phyloP scores from a whole-genome alignment of 805 yeast genomes.

The Limtongia smithiae region DNA sequence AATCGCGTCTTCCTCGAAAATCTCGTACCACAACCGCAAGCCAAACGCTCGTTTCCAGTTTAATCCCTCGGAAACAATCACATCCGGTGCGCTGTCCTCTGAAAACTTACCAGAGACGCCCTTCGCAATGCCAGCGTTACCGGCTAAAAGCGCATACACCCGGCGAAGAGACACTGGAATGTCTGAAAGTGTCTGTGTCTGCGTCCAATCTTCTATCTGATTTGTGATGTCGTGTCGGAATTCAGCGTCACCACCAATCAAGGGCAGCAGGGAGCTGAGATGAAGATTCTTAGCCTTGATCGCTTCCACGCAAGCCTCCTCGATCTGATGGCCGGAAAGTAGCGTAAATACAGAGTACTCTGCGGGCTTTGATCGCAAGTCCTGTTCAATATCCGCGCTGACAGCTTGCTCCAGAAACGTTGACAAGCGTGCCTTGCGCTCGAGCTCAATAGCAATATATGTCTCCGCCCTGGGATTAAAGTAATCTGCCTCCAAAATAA shows the following conservation, averaged over 20 bases:
- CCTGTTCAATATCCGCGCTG: conserved; percentile 37
- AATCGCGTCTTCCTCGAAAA: conserved; percentile 22
- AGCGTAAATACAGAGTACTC: conserved; percentile 37
- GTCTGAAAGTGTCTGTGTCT: conserved; percentile 40
- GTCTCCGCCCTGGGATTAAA: conserved; percentile 15
- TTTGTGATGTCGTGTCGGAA: conserved; percentile 53
- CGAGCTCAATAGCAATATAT: conserved; percentile 18
- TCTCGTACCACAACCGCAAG: conserved; percentile 56
- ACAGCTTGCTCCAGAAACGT: conserved; percentile 56
- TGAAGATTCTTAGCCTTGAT: conserved; percentile 61
- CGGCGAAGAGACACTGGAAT: conserved; percentile 57
- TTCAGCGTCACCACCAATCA: conserved; percentile 67
- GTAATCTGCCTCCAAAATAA: conserved; percentile 10
- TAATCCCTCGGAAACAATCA: conserved; percentile 41
- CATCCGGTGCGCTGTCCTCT: conserved; percentile 24
- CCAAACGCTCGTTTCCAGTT: conserved; percentile 67
- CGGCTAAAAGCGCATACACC: conserved; percentile 60
- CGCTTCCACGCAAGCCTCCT: conserved; percentile 61
- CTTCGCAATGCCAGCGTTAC: conserved; percentile 38
- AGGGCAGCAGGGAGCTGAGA: conserved; percentile 63
- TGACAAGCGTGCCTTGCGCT: conserved; percentile 48
- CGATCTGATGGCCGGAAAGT: conserved; percentile 50
- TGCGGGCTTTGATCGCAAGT: conserved; percentile 32
- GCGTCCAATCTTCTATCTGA: conserved; percentile 68
- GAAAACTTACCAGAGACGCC: conserved; percentile 15